A percentile compares a stretch with the other conserved stretches of the same genome.
These are phyloP conservation scores for Cymbopogon flexuosus DNA, from an alignment of 202 grass and related monocot species.

Conservation along the genomic window DNA sequence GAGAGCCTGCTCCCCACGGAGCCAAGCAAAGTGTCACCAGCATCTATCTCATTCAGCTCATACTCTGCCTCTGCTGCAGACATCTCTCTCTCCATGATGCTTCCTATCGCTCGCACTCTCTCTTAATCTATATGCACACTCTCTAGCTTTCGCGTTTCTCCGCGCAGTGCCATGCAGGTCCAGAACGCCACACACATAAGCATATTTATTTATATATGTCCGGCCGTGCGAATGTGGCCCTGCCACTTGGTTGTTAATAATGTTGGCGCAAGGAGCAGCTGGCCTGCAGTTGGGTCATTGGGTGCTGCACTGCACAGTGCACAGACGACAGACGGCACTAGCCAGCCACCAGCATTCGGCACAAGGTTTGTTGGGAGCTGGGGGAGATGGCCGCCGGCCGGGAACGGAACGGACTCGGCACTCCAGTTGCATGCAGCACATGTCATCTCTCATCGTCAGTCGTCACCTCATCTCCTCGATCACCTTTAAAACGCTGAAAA, in stretches of 20 bases:
- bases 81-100: slow-evolving; percentile 35
- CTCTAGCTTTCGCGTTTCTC: neutral
- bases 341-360: slow-evolving; percentile 9
- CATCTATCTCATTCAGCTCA: slow-evolving; percentile 63
- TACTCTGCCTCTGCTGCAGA: slow-evolving; percentile 48
- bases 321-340: slow-evolving; percentile 42
- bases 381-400: no score
- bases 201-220: no score
- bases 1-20: slow-evolving; percentile 69
- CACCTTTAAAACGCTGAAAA: slow-evolving; percentile 15
- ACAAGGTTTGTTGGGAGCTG: slow-evolving; percentile 32
- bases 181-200: neutral
- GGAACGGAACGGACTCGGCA: neutral
- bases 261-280: neutral
- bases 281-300: slow-evolving; percentile 25
- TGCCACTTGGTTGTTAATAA: slow-evolving; percentile 21
- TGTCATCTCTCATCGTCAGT: neutral
- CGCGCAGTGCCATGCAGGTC: slow-evolving; percentile 21
- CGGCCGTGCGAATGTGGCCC: neutral
- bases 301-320: slow-evolving; percentile 20
- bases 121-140: neutral
- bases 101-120: neutral
- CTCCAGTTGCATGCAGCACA: slow-evolving; percentile 29
- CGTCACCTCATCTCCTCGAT: slow-evolving; percentile 19
- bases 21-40: slow-evolving; percentile 34